phyloP scores from a whole-genome alignment of 148 eudicot genomes.

The Fagopyrum esculentum region DNA sequence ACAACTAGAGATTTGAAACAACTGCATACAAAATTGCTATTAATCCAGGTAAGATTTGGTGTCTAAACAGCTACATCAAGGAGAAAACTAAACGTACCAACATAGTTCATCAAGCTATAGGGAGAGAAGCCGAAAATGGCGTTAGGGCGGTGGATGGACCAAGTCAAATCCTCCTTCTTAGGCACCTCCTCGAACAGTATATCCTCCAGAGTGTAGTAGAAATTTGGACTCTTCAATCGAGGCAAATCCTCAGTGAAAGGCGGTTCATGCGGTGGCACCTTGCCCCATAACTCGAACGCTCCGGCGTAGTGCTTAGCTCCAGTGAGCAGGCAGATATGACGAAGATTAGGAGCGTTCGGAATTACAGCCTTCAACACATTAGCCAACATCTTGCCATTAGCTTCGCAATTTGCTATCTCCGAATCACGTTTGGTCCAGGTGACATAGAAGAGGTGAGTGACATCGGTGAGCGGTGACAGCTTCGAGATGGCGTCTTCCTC shows the following conservation, averaged over 20 bases:
- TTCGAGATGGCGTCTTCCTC: constrained; percentile 31
- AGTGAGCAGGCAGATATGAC: constrained; percentile 63
- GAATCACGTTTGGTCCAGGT: constrained; percentile 49
- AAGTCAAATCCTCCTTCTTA: constrained; percentile 46
- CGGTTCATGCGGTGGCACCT: constrained; percentile 26
- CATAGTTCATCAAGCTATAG: constrained; percentile 46
- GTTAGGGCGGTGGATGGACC: constrained; percentile 72
- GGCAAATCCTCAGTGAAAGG: constrained; percentile 57
- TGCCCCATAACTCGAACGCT: constrained; percentile 22
- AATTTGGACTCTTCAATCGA: constrained; percentile 32
- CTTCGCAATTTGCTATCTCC: constrained; percentile 28
- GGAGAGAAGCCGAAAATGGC: constrained; percentile 66
- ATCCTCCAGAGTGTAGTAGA: constrained; percentile 54
- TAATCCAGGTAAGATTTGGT: neutral
- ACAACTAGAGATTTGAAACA: neutral
- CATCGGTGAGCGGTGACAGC: constrained; percentile 45
- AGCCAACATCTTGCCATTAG: constrained; percentile 52
- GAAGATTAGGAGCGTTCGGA: constrained; percentile 35
- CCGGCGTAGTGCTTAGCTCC: constrained; percentile 41
- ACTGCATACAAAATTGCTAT: neutral
- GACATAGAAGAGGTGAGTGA: constrained; percentile 68
- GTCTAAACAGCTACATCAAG: neutral
- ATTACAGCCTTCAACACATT: constrained; percentile 44
- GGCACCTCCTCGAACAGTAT: constrained; percentile 43
- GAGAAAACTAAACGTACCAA: constrained; percentile 21